Conservation (phyloP, 2,329 filamentous ascomycete genomes). For the Aureobasidium sp. region DNA sequence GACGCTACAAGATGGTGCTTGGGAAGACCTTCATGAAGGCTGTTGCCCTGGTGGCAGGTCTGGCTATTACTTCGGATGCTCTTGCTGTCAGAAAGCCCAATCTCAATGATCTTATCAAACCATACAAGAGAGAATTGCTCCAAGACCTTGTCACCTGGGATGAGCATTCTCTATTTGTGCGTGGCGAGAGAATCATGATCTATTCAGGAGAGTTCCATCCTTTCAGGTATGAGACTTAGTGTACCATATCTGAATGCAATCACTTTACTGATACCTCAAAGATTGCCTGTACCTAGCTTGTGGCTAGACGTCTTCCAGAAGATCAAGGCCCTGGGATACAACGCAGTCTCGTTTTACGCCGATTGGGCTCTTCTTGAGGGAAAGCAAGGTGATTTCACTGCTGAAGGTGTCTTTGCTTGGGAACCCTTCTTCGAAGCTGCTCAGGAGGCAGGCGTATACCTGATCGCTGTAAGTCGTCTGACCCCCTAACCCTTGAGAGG, state of each 20-base stretch:
- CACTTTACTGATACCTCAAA: constrained; percentile 19
- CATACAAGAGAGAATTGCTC: constrained; percentile 43
- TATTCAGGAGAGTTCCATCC: constrained; percentile 71
- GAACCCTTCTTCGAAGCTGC: constrained; percentile 73
- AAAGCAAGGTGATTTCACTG: constrained; percentile 60
- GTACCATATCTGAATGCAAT: too few relatives aligned
- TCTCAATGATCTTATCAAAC: constrained; percentile 42
- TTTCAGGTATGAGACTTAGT: constrained; percentile 33
- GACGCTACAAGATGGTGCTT: constrained; percentile 20
- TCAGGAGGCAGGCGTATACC: constrained; percentile 63
- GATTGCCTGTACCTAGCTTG: constrained; percentile 53
- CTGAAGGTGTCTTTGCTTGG: constrained; percentile 64
- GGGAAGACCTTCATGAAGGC: constrained; percentile 22
- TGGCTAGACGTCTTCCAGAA: constrained; percentile 75
- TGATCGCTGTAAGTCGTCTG: constrained; percentile 48
- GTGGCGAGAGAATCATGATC: constrained; percentile 62
- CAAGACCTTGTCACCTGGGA: constrained; percentile 64
- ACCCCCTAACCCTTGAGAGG: too few relatives aligned
- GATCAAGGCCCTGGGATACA: constrained; percentile 73
- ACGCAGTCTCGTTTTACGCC: constrained; percentile 69
- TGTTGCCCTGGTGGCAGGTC: constrained; percentile 20
- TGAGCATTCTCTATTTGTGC: constrained; percentile 58
- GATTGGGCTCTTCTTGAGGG: constrained; percentile 75
- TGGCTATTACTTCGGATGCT: constrained; percentile 25
- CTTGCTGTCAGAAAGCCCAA: constrained; percentile 42